phyloP scores from a whole-genome alignment of 2,329 filamentous ascomycete genomes.

The Fusarium oligoseptatum region DNA sequence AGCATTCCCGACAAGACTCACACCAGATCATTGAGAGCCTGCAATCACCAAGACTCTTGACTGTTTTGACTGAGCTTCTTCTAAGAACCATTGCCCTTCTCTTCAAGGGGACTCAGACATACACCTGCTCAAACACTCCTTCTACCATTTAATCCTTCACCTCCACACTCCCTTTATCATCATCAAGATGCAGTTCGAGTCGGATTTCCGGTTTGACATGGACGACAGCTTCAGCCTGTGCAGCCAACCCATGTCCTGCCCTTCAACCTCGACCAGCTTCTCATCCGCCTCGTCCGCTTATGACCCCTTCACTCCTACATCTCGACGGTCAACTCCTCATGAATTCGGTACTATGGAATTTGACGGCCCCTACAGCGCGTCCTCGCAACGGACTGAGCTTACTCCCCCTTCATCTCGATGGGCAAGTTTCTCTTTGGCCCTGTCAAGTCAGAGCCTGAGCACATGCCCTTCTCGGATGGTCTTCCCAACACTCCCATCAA shows the following conservation, averaged over 20 bases:
- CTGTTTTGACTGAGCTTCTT: slow-evolving; percentile 31
- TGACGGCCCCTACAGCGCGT: slow-evolving; percentile 49
- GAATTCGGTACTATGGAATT: slow-evolving; percentile 55
- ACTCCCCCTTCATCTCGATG: slow-evolving; percentile 53
- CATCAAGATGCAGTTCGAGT: slow-evolving; percentile 55
- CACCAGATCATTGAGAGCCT: slow-evolving; percentile 21
- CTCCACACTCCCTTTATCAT: slow-evolving; percentile 17
- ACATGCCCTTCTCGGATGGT: slow-evolving; percentile 48
- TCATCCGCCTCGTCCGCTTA: slow-evolving; percentile 57
- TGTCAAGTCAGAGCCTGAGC: slow-evolving; percentile 53
- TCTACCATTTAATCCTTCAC: slow-evolving; percentile 17
- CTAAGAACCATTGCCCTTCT: slow-evolving; percentile 35
- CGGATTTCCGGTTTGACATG: slow-evolving; percentile 56
- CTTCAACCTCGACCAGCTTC: slow-evolving; percentile 54
- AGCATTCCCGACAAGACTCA: slow-evolving; percentile 54
- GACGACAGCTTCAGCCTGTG: slow-evolving; percentile 57
- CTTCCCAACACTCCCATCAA: slow-evolving; percentile 56
- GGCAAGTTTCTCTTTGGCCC: slow-evolving; percentile 53
- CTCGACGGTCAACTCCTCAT: slow-evolving; percentile 59
- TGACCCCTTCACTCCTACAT: slow-evolving; percentile 60
- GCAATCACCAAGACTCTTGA: slow-evolving; percentile 25
- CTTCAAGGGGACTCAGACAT: slow-evolving; percentile 30
- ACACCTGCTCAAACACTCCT: slow-evolving; percentile 19
- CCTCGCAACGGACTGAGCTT: slow-evolving; percentile 49
- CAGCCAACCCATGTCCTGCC: slow-evolving; percentile 53